Evolutionary conservation across 2,329 filamentous ascomycete genomes (phyloP).

Genomic region (Sodiomyces alkalinus): DNA sequence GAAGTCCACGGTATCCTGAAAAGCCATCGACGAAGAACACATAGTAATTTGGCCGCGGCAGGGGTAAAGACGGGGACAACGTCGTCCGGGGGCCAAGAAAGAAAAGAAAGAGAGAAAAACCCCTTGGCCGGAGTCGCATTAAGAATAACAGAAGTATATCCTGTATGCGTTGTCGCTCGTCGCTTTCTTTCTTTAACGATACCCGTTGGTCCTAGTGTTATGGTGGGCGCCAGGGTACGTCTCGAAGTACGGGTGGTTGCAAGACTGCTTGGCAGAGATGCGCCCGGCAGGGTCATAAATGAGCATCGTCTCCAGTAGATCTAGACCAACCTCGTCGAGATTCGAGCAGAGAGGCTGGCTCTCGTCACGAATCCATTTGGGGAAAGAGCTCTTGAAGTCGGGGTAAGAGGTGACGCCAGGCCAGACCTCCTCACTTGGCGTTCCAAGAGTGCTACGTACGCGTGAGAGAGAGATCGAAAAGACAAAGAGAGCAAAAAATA

Average conservation of each 20-base stretch:
- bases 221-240: slow-evolving; percentile 14
- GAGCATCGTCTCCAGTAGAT: slow-evolving; percentile 55
- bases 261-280: slow-evolving; percentile 79
- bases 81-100: too few relatives aligned
- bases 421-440: slow-evolving; percentile 69
- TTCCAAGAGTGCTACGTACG: slow-evolving; percentile 55
- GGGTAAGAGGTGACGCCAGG: slow-evolving; percentile 89
- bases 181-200: too few relatives aligned
- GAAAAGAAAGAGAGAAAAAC: too few relatives aligned
- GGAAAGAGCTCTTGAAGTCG: slow-evolving; percentile 84
- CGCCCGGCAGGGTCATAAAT: slow-evolving; percentile 78
- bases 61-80: too few relatives aligned
- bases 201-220: slow-evolving; percentile 7
- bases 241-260: slow-evolving; percentile 69
- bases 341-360: slow-evolving; percentile 51
- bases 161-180: too few relatives aligned
- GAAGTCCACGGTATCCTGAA: too few relatives aligned
- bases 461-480: background rate
- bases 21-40: too few relatives aligned
- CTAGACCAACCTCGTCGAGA: slow-evolving; percentile 56
- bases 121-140: too few relatives aligned
- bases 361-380: slow-evolving; percentile 70
- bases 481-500: too few relatives aligned
- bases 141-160: too few relatives aligned
- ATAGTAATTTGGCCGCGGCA: too few relatives aligned